Percentiles rank a stretch among this genome's conserved stretches.
Evolutionary conservation across 306 rosid genomes (phyloP).

Genomic region (Prunus padus): DNA sequence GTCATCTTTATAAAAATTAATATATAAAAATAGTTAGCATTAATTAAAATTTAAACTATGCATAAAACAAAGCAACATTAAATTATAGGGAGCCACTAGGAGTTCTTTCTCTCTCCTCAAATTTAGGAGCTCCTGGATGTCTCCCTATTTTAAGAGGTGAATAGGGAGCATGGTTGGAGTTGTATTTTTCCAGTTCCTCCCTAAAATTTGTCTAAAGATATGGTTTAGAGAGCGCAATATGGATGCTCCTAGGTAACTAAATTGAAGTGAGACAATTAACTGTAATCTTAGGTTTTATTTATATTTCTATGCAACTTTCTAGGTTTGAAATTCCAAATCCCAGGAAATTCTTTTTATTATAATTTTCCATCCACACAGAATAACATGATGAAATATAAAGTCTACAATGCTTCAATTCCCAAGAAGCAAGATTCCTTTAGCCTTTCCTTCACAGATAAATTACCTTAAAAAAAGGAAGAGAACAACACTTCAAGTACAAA

Average conservation of each 20-base stretch:
- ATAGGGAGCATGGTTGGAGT: no score
- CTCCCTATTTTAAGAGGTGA: no score
- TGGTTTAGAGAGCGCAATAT: no score
- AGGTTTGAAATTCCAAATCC: not conserved
- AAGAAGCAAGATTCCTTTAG: constrained; percentile 14
- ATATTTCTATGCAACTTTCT: not conserved
- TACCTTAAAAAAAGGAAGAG: not conserved
- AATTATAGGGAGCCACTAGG: no score
- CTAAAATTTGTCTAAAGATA: no score
- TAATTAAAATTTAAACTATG: no score
- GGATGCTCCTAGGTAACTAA: not conserved
- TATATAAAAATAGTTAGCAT: no score
- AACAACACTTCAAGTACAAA: not conserved
- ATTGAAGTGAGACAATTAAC: not conserved
- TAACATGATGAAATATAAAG: constrained; percentile 1
- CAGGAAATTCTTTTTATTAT: not conserved
- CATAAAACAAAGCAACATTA: no score
- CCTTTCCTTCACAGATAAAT: not conserved
- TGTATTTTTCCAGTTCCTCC: no score
- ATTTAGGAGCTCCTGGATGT: no score
- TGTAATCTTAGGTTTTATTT: not conserved
- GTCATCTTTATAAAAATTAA: no score
- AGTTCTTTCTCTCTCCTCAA: no score
- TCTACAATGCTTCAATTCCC: not conserved
- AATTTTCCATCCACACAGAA: not conserved